A percentile compares a stretch with the other conserved stretches of the same genome.
Evolutionary conservation across 495 filamentous ascomycete species (phyloP).

Genomic region (Pseudevernia furfuracea): DNA sequence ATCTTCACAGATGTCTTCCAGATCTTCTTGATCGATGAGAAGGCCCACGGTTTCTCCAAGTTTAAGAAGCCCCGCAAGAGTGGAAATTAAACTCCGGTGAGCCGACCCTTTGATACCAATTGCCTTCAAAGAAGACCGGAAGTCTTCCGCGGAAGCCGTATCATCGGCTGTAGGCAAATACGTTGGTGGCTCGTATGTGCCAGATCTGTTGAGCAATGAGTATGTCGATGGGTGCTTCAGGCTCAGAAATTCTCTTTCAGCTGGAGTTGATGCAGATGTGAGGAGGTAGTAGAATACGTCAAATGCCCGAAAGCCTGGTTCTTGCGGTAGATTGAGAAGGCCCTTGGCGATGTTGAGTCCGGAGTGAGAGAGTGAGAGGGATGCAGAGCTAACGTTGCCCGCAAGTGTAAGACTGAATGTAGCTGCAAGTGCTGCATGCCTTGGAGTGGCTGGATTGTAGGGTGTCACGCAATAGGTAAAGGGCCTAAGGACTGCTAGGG

Average conservation of each 20-base stretch:
- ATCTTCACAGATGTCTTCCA: conserved; percentile 85
- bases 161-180: conserved; percentile 94
- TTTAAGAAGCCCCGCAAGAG: conserved; percentile 79
- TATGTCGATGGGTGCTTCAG: conserved; percentile 75
- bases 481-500: conserved; percentile 70
- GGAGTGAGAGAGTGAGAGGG: conserved; percentile 72
- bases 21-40: conserved; percentile 72
- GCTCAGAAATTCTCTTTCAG: conserved; percentile 85
- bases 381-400: conserved; percentile 67
- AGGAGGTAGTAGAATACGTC: conserved; percentile 97
- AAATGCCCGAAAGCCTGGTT: conserved; percentile 85
- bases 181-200: conserved; percentile 77
- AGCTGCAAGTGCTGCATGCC: conserved; percentile 73
- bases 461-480: conserved; percentile 84
- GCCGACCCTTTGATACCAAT: conserved; percentile 86
- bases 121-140: conserved; percentile 69
- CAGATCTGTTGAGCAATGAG: conserved; percentile 67
- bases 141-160: conserved; percentile 86
- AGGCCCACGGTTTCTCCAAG: conserved; percentile 85
- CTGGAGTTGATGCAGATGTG: conserved; percentile 78
- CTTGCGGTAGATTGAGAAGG: conserved; percentile 69
- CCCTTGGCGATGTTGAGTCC: conserved; percentile 81
- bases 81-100: conserved; percentile 71
- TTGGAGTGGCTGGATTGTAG: conserved; percentile 74
- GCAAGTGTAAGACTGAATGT: conserved; percentile 73